Evolutionary conservation across 495 filamentous ascomycete species (phyloP).

Genomic region (Aspergillus diversus): DNA sequence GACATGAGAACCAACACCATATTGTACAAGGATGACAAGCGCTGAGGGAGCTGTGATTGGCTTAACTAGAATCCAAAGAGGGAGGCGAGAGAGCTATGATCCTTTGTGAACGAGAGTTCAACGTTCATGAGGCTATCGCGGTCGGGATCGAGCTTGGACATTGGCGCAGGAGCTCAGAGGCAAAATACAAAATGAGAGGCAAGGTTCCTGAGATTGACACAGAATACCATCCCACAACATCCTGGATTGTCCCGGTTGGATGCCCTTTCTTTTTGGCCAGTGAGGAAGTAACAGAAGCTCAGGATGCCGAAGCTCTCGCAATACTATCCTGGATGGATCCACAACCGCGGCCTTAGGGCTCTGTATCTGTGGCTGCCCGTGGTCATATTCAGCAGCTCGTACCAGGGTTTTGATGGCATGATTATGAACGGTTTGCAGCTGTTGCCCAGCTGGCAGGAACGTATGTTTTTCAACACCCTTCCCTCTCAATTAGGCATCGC

Average conservation of each 20-base stretch:
- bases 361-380: slow-evolving; percentile 7
- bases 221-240: neutral
- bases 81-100: neutral
- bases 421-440: slow-evolving; percentile 15
- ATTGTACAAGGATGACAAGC: slow-evolving; percentile 8
- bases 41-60: slow-evolving; percentile 1
- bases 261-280: neutral
- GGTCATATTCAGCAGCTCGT: slow-evolving; percentile 11
- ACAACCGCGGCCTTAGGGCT: slow-evolving; percentile 3
- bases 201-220: neutral
- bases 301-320: neutral
- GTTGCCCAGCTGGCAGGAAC: slow-evolving; percentile 13
- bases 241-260: no score
- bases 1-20: slow-evolving; percentile 7
- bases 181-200: neutral
- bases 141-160: neutral
- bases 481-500: neutral
- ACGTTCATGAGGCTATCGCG: neutral
- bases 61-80: neutral
- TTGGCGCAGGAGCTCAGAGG: neutral
- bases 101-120: neutral
- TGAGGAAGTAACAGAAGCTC: neutral
- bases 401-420: slow-evolving; percentile 11
- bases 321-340: slow-evolving; percentile 7
- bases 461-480: neutral